phyloP scores from a whole-genome alignment of 176 grass and related monocot genomes.

The Olyra latifolia region DNA sequence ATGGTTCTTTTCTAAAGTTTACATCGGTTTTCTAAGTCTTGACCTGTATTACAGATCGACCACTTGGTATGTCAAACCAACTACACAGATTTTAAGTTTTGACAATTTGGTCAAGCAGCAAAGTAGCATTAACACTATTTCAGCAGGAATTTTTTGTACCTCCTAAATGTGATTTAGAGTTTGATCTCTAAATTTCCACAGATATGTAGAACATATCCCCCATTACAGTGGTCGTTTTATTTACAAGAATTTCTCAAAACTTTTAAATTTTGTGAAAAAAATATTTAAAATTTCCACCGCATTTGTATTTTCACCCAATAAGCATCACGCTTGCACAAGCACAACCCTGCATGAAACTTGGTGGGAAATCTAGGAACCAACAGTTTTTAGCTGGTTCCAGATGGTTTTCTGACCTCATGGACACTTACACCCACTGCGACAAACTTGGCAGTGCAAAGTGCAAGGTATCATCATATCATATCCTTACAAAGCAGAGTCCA shows the following conservation, averaged over 20 bases:
- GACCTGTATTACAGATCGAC: constrained; percentile 31
- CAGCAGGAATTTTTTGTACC: too few relatives aligned
- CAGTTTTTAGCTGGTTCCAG: neutral
- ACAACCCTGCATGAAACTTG: neutral
- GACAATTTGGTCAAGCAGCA: neutral
- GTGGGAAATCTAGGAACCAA: neutral
- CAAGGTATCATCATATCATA: neutral
- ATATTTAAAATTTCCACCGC: too few relatives aligned
- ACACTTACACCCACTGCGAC: neutral
- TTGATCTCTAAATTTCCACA: too few relatives aligned
- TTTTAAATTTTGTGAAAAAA: too few relatives aligned
- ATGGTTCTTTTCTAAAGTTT: neutral
- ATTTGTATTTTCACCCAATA: too few relatives aligned
- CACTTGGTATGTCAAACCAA: constrained; percentile 34
- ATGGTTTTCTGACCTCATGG: neutral
- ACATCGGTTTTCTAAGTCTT: neutral
- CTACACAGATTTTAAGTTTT: neutral
- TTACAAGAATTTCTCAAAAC: too few relatives aligned
- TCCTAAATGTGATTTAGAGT: too few relatives aligned
- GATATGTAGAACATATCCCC: too few relatives aligned
- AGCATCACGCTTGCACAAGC: neutral
- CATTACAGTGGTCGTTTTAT: too few relatives aligned
- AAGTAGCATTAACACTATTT: neutral
- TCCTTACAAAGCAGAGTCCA: neutral
- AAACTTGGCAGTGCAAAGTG: neutral